Base-by-base conservation (phyloP, 805 yeast species). In the Limtongozyma cylindracea region DNA sequence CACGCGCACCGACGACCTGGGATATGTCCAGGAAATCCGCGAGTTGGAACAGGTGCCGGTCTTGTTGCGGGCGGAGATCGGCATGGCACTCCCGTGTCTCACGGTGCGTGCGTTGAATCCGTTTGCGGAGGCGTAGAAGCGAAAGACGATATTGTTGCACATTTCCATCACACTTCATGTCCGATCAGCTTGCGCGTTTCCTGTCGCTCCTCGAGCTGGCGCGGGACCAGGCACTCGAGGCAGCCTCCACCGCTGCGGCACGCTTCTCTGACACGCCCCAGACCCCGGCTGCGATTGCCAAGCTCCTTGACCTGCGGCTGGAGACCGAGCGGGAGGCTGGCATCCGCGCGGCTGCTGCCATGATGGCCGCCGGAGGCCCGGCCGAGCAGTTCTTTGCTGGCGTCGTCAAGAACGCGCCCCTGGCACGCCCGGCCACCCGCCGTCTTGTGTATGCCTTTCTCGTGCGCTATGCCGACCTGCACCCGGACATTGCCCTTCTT, bases 51-150 rank as follows among this genome's bases (percentile, higher is more conserved):
- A 65, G 33, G 71, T 84, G 21, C 96, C 96, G 7, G 66, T 84
- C 16, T 50, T 84, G 28, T 53, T 88, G 30, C 57, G 94, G 35
- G 78, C 94, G 0, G 96, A 82, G 41, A 64, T 80, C 23, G 95
- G 94, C 22, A 78, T 78, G 82, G 84, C 94, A 3, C 53, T 84
- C 24, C 98, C 98, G 10, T 84, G 95, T 42, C 56, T 84, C 34
- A 77, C 94, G 3, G 93, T 88, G 10, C 61, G 93, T 34, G 73
- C 84, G 6, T 52, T 82, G 37, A 84, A 84, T 36, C 98, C 98
- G 16, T 84, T 82, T 40, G 48, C 47, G 8, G 22, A 26, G n/a
- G n/a, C n/a, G n/a, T n/a, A n/a, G n/a, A n/a, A n/a, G n/a, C n/a
- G n/a, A n/a, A n/a, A n/a, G n/a, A n/a, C n/a, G n/a, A n/a, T n/a